A percentile compares a stretch with the other conserved stretches of the same genome.
These are phyloP conservation scores for Apostasia ramifera DNA, from an alignment of 106 monocot genomes.

Conservation along the genomic window DNA sequence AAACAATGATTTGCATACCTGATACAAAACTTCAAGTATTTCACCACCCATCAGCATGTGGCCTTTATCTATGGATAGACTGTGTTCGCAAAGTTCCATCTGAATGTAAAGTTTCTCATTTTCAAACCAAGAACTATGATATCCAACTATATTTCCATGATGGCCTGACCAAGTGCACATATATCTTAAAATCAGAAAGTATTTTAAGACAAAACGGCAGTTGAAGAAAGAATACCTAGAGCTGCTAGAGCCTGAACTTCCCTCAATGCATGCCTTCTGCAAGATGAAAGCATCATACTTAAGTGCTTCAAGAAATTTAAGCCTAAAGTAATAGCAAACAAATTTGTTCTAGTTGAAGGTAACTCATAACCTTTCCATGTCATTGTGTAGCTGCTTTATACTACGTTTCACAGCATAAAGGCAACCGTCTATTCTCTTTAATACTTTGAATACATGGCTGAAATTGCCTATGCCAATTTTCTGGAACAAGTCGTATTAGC, in stretches of 20 bases:
- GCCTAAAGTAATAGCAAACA: background rate
- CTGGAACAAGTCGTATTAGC: conserved; percentile 23
- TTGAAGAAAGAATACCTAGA: conserved; percentile 34
- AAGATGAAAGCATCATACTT: conserved; percentile 11
- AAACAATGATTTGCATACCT: conserved; percentile 27
- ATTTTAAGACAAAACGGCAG: background rate
- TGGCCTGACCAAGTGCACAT: conserved; percentile 29
- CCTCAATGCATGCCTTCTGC: conserved; percentile 78
- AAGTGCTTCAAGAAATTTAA: background rate
- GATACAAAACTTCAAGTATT: conserved; percentile 52
- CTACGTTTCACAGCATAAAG: conserved; percentile 92
- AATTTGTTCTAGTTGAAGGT: conserved; percentile 2
- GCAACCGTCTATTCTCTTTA: conserved; percentile 93
- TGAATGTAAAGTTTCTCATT: conserved; percentile 92
- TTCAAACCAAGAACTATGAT: conserved; percentile 94
- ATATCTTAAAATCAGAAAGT: background rate
- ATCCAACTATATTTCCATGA: conserved; percentile 89
- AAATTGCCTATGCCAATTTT: conserved; percentile 96
- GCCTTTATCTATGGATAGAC: conserved; percentile 44
- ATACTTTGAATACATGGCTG: conserved; percentile 84
- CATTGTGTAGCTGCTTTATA: conserved; percentile 53
- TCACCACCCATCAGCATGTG: conserved; percentile 27
- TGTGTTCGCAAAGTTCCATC: conserved; percentile 90
- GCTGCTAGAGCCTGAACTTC: conserved; percentile 98
- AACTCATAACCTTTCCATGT: conserved; percentile 48